Base-by-base conservation (phyloP, 495 filamentous ascomycete genomes). In the Poronia punctata region DNA sequence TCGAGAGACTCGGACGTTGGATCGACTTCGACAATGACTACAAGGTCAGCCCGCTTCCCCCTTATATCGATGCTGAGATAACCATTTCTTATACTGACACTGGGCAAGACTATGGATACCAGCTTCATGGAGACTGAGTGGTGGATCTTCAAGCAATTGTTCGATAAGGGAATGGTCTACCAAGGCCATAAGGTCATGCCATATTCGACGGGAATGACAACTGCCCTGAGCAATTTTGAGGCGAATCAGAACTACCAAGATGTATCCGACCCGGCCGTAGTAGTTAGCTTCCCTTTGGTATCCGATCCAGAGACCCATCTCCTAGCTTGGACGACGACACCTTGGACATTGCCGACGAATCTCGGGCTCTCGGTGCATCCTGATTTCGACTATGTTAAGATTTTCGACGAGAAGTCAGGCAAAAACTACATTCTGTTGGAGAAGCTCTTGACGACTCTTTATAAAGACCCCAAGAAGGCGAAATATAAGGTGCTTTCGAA, bases 21-120 rank as follows among this genome's bases (percentile, higher is more conserved):
- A 88, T 97, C 52, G 93, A 98, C 65, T 95, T 97, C 45, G 93
- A 97, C 63, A 92, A 94, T 54, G 88, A 95, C 55, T 96, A 96
- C 71, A 96, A 96, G 80, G 83, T 83, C 43, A 39, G 64, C 38
- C 22, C 10, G n/a, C n/a, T 4, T 20, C 24, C 7, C 16, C 26
- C 21, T 14, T 14, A 18, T n/a, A 16, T 4, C 9, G 15, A 4
- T 10, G 12, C 7, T 17, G 11, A 11, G 15, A 19, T 12, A 6
- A 35, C n/a, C 24, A n/a, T 9, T 9, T 18, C 8, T 9, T 51
- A 40, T 29, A 50, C 52, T 49, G 24, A 62, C 28, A 14, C 16
- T 24, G 14, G 7, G 7, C 17, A 59, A 86, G 83, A 93, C 87
- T 10, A 94, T 95, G 88, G 83, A 97, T 61, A 68, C 81, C 2